phyloP scores from a whole-genome alignment of 163 green algal genomes.

The Chloromonas sp. region DNA sequence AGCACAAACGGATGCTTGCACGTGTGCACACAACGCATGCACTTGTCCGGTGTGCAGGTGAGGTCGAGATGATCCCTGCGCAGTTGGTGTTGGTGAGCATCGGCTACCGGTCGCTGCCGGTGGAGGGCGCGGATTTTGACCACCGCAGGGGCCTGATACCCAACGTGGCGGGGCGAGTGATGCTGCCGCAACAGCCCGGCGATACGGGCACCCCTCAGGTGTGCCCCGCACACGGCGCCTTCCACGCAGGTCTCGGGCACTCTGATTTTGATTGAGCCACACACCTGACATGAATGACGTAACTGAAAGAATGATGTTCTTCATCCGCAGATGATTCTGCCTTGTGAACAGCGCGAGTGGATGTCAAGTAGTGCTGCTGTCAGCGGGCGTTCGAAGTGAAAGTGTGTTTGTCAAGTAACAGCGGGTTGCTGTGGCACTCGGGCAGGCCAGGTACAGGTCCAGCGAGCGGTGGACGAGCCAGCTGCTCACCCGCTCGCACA shows the following conservation, averaged over 20 bases:
- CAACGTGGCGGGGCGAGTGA: slow-evolving; percentile 55
- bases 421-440: neutral
- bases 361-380: too few relatives aligned
- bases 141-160: slow-evolving; percentile 53
- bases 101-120: slow-evolving; percentile 71
- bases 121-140: slow-evolving; percentile 83
- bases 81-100: slow-evolving; percentile 84
- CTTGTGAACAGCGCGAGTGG: too few relatives aligned
- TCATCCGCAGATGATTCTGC: too few relatives aligned
- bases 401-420: too few relatives aligned
- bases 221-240: neutral
- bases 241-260: too few relatives aligned
- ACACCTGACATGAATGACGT: too few relatives aligned
- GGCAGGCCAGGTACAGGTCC: neutral
- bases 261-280: too few relatives aligned
- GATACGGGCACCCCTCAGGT: neutral
- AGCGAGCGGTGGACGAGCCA: neutral
- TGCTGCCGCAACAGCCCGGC: neutral
- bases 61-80: slow-evolving; percentile 41
- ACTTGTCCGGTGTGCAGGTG: neutral
- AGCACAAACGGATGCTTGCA: too few relatives aligned
- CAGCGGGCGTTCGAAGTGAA: too few relatives aligned
- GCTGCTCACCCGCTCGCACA: neutral
- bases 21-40: too few relatives aligned
- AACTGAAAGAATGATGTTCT: too few relatives aligned